Conservation (phyloP, 1,284 basidiomycete genomes). For the Ceraceosorus bombacis region DNA sequence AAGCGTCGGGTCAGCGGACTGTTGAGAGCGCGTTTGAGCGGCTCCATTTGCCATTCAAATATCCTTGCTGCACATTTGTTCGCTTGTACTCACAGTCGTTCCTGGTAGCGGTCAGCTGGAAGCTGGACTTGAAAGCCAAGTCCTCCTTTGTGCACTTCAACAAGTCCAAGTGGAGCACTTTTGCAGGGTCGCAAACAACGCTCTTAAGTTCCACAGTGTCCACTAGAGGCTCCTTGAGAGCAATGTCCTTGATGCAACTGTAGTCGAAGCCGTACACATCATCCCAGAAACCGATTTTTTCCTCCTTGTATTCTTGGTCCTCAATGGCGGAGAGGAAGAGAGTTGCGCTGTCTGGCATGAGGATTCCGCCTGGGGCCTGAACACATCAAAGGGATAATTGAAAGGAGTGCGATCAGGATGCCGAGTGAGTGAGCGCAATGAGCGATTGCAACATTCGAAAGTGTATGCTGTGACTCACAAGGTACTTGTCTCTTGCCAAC, state of each 20-base stretch:
- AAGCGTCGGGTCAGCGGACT: constrained; percentile 1
- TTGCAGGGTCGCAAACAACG: constrained; percentile 46
- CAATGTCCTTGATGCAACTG: constrained; percentile 99
- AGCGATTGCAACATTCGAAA: background rate
- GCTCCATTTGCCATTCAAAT: too few species aligned
- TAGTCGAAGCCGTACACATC: constrained; percentile 99
- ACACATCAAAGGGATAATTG: background rate
- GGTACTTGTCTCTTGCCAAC: constrained; percentile 90
- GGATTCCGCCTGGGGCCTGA: constrained; percentile 63
- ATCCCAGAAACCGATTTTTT: constrained; percentile 95
- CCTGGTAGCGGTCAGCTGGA: constrained; percentile 72
- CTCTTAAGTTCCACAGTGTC: constrained; percentile 67
- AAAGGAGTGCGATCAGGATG: too few species aligned
- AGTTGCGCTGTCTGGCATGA: constrained; percentile 93
- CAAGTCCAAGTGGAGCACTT: constrained; percentile 63
- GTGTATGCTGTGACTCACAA: constrained; percentile 50
- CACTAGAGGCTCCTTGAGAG: constrained; percentile 88
- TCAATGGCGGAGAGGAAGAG: constrained; percentile 95
- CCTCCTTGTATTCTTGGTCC: constrained; percentile 99
- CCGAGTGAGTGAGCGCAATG: background rate
- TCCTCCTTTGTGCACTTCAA: constrained; percentile 91
- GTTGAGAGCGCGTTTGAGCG: too few species aligned
- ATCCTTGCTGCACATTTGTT: too few species aligned
- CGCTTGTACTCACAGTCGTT: constrained; percentile 69
- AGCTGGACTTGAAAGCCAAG: constrained; percentile 73